Evolutionary conservation across 2,329 filamentous ascomycete genomes (phyloP), one percentile per base, ranked within the genome.

Genomic region (Leptosphaerulina australis): DNA sequence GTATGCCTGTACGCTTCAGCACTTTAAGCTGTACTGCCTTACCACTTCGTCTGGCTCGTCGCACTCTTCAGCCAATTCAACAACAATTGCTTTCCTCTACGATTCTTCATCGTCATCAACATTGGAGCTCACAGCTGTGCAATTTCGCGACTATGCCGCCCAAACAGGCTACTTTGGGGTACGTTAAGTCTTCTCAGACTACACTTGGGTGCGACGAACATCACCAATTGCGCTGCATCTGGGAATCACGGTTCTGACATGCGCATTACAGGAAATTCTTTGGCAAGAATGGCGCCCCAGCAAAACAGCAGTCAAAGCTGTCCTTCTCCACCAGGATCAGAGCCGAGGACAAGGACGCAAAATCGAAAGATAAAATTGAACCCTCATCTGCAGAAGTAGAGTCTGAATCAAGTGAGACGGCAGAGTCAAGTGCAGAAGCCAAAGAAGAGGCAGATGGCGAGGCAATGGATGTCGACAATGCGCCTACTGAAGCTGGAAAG

Each of bases 131-230:
- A 25, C 47, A 30, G 35, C 34, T 21, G 14, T 37, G 47, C 38
- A 51, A 35, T 50, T 33, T 53, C n/a, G 53, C 53, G 62, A 56
- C 40, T 31, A 80, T 80, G 78, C 62, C 77, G 39, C 76, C 77
- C 15, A 91, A 90, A 71, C 91, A 96, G 77, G 85, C 88, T 66
- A 96, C 89, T 54, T 77, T 96, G 73, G 90, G 90, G 91, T 96
- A 94, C 77, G 91, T 93, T 56, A 87, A 84, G 75, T 77, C 85
- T 65, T 80, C 81, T 58, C 89, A 93, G 79, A 84, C 81, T 69
- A 90, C 86, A 63, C 77, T 93, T 73, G 83, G 86, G 88, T 91
- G 84, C 74, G 78, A 73, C 53, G 44, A 56, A 29, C 24, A 53
- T 20, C 29, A 33, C 49, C 28, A 41, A 37, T 47, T 25, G 25